These are phyloP conservation scores for Nitzschia sp. DNA, from an alignment of 108 stramenopile genomes.

Conservation along the genomic window DNA sequence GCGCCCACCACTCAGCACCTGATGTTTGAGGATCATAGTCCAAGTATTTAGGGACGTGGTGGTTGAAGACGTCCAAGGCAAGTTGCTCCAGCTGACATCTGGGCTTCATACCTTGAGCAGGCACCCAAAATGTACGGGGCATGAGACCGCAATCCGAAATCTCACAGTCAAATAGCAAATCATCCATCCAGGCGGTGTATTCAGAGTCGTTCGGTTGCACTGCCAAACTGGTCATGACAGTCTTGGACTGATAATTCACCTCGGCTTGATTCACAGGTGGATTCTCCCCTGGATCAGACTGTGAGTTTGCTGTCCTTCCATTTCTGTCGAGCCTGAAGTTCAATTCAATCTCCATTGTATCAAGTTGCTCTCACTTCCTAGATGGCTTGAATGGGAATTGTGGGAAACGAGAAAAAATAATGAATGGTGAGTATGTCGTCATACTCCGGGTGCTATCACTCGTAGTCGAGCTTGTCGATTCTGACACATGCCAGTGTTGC, in stretches of 20 bases:
- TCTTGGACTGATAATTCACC: slow-evolving; percentile 47
- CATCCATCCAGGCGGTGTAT: slow-evolving; percentile 38
- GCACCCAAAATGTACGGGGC: slow-evolving; percentile 80
- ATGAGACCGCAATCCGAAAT: slow-evolving; percentile 72
- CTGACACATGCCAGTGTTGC: too few species aligned
- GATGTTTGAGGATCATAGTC: slow-evolving; percentile 35
- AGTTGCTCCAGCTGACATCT: slow-evolving; percentile 68
- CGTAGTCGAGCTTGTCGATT: too few species aligned
- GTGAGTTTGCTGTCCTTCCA: slow-evolving; percentile 52
- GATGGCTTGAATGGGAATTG: too few species aligned
- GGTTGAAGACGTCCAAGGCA: slow-evolving; percentile 71
- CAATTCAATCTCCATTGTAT: slow-evolving; percentile 50
- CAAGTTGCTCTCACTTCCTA: too few species aligned
- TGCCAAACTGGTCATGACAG: slow-evolving; percentile 44
- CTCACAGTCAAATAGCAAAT: slow-evolving; percentile 74
- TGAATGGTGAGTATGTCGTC: too few species aligned
- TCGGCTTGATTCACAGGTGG: background rate
- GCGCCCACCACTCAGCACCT: slow-evolving; percentile 87
- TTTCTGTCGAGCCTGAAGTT: slow-evolving; percentile 64
- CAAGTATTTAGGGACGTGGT: slow-evolving; percentile 42
- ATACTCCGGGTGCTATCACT: too few species aligned
- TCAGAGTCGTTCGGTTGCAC: background rate
- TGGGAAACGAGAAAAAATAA: too few species aligned
- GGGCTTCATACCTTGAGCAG: slow-evolving; percentile 43
- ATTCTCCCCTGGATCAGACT: slow-evolving; percentile 7